Evolutionary conservation across 2,329 filamentous ascomycete species (phyloP).

Genomic region (Diaporthe sp.): DNA sequence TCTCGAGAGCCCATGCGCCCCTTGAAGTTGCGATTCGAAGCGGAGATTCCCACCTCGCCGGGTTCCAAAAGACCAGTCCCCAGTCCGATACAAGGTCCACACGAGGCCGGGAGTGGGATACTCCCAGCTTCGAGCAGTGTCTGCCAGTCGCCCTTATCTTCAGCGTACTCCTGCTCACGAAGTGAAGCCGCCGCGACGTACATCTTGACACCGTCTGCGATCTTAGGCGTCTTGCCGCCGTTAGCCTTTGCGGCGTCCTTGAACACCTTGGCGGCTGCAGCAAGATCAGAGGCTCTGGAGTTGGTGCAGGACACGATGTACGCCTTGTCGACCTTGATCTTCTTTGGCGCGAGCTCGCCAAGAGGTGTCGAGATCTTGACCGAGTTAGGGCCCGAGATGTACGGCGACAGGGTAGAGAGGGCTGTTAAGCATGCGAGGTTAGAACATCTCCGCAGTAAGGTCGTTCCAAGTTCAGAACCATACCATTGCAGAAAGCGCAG

Average conservation of each 20-base stretch:
- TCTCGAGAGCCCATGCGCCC: constrained; percentile 86
- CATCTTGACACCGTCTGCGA: constrained; percentile 81
- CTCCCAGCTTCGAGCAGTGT: constrained; percentile 80
- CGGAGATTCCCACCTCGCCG: constrained; percentile 87
- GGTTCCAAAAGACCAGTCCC: constrained; percentile 82
- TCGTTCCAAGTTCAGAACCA: not conserved
- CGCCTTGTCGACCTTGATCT: constrained; percentile 87
- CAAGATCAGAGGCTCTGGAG: constrained; percentile 81
- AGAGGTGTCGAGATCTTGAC: constrained; percentile 89
- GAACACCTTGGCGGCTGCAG: constrained; percentile 86
- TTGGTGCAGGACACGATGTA: constrained; percentile 99
- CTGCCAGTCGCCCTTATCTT: constrained; percentile 89
- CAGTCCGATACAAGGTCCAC: constrained; percentile 86
- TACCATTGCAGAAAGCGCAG: constrained; percentile 27
- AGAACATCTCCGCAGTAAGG: not conserved
- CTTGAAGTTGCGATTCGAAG: constrained; percentile 90
- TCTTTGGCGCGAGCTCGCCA: constrained; percentile 74
- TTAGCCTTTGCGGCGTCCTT: constrained; percentile 72
- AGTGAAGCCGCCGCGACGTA: constrained; percentile 91
- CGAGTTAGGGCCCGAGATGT: constrained; percentile 88
- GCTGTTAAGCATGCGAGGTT: constrained; percentile 49
- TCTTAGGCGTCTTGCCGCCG: constrained; percentile 71
- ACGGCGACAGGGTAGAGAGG: constrained; percentile 84
- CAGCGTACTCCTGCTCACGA: constrained; percentile 79
- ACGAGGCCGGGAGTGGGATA: constrained; percentile 74